A percentile compares a stretch with the other conserved stretches of the same genome.
These are phyloP conservation scores for Ciborinia camelliae DNA, from an alignment of 2,329 filamentous ascomycete species.

Conservation along the genomic window DNA sequence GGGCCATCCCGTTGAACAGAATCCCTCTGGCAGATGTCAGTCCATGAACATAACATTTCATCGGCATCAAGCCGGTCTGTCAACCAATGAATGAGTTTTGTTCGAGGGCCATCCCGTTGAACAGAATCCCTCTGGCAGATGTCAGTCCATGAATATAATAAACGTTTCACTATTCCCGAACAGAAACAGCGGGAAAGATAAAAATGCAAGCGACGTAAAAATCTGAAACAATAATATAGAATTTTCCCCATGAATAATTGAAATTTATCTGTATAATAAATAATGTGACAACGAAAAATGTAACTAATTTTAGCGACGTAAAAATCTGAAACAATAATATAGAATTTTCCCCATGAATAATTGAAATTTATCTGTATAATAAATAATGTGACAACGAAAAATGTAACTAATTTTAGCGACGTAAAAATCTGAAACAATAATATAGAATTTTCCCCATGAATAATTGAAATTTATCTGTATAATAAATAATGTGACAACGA, in stretches of 20 bases:
- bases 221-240: background rate
- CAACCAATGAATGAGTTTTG: conserved; percentile 5
- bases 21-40: background rate
- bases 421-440: background rate
- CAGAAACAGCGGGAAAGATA: too few species aligned
- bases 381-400: too few species aligned
- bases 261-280: too few species aligned
- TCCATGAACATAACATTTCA: too few species aligned
- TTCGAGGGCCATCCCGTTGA: background rate
- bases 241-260: too few species aligned
- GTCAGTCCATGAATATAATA: conserved; percentile 2
- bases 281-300: too few species aligned
- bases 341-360: too few species aligned
- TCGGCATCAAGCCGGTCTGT: too few species aligned
- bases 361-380: too few species aligned
- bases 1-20: background rate
- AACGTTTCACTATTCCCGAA: too few species aligned
- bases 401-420: too few species aligned
- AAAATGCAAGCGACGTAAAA: background rate
- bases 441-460: background rate
- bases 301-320: too few species aligned
- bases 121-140: background rate
- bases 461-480: background rate
- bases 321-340: background rate
- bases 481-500: background rate